phyloP scores from a whole-genome alignment of 2,329 filamentous ascomycete species.

The Metarhizium brunneum region DNA sequence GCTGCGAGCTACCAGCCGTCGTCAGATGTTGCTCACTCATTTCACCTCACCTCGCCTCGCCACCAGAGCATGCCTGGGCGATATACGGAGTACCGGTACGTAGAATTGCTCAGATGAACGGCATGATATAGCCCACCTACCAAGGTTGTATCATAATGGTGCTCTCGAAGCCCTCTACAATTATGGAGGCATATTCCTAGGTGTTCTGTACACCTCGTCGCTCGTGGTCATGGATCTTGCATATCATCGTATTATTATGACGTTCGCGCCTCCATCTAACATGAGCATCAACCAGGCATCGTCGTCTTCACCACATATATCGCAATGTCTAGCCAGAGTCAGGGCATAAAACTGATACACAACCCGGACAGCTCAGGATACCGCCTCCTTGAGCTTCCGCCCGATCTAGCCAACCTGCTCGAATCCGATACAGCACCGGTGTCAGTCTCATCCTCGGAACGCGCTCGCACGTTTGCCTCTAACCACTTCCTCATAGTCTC shows the following conservation, averaged over 20 bases:
- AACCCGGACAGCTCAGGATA: conserved; percentile 40
- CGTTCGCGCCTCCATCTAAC: background rate
- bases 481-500: conserved; percentile 24
- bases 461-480: background rate
- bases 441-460: conserved; percentile 28
- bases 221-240: background rate
- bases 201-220: too few species aligned
- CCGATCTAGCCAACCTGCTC: conserved; percentile 46
- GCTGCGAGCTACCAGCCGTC: too few species aligned
- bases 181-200: too few species aligned
- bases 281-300: background rate
- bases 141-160: too few species aligned
- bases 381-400: conserved; percentile 53
- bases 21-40: too few species aligned
- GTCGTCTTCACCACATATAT: background rate
- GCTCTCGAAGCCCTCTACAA: too few species aligned
- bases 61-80: too few species aligned
- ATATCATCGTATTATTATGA: background rate
- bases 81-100: too few species aligned
- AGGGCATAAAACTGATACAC: conserved; percentile 42
- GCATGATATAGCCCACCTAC: too few species aligned
- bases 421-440: conserved; percentile 43
- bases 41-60: too few species aligned
- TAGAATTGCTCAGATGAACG: too few species aligned
- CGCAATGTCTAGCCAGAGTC: conserved; percentile 36